Conservation (phyloP, 768 basidiomycete species). For the Kwoniella dejecticola region DNA sequence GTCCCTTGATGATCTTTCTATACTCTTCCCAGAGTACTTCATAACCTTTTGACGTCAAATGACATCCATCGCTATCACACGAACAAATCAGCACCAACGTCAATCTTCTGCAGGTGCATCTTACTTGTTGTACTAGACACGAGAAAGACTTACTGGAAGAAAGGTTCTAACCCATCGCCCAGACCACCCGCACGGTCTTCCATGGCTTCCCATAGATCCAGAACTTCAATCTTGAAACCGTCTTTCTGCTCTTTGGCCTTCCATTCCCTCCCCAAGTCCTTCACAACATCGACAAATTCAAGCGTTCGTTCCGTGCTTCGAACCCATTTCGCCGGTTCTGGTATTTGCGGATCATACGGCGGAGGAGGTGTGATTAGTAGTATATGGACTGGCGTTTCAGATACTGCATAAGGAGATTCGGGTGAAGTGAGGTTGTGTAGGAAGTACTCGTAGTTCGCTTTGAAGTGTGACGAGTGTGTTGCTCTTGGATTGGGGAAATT, state of each 20-base stretch:
- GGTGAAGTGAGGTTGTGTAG: constrained; percentile 30
- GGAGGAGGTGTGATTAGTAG: constrained; percentile 32
- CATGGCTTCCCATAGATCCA: constrained; percentile 35
- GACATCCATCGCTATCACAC: constrained; percentile 68
- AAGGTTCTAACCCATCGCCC: constrained; percentile 18
- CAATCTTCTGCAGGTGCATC: constrained; percentile 7
- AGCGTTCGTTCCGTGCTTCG: constrained; percentile 3
- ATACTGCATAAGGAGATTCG: constrained; percentile 7
- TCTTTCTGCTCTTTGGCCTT: constrained; percentile 9
- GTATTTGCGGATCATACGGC: neutral
- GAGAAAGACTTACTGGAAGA: constrained; percentile 12
- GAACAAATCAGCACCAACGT: constrained; percentile 4
- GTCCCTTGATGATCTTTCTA: constrained; percentile 21
- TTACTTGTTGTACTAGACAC: constrained; percentile 8
- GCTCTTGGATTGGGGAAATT: constrained; percentile 13
- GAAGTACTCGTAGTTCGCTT: constrained; percentile 22
- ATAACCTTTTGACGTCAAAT: constrained; percentile 75
- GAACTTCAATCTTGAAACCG: constrained; percentile 26
- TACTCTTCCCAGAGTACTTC: constrained; percentile 60
- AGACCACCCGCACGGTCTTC: constrained; percentile 23
- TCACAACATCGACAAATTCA: constrained; percentile 17
- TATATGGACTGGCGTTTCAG: constrained; percentile 14
- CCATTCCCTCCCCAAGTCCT: constrained; percentile 21
- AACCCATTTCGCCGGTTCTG: neutral
- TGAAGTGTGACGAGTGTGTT: constrained; percentile 26